Conservation (phyloP, 345 rosid genomes). For the Sonneratia alba region DNA sequence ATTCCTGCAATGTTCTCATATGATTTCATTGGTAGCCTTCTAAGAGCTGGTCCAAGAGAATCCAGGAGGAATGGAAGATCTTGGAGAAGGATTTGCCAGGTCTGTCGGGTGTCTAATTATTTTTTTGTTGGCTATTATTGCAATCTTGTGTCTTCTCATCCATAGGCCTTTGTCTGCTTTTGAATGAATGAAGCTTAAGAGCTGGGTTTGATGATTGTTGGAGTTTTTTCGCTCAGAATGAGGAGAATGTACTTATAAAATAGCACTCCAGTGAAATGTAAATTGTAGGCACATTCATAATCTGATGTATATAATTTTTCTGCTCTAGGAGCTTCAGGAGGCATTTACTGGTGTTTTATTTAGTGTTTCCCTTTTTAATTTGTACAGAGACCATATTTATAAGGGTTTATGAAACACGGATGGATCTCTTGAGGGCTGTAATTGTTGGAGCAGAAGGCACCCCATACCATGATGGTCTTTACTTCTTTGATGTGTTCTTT, state of each 20-base stretch:
- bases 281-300: background rate
- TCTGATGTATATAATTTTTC: background rate
- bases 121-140: conserved; percentile 1
- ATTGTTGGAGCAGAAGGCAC: conserved; percentile 94
- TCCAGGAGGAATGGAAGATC: conserved; percentile 84
- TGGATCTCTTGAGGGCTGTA: conserved; percentile 92
- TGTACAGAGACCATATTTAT: conserved; percentile 69
- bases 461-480: conserved; percentile 93
- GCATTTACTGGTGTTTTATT: background rate
- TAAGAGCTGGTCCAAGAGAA: conserved; percentile 60
- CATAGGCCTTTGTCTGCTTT: background rate
- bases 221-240: background rate
- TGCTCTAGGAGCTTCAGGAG: background rate
- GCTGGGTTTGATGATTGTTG: background rate
- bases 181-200: background rate
- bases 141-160: background rate
- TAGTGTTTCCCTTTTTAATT: conserved; percentile 2
- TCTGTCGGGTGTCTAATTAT: conserved; percentile 12
- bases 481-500: conserved; percentile 81
- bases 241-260: background rate
- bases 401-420: conserved; percentile 82
- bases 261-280: background rate
- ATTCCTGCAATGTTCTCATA: background rate
- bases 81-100: conserved; percentile 90
- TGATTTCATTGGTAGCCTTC: conserved; percentile 32